A percentile compares a stretch with the other conserved stretches of the same genome.
Conservation (phyloP, 805 yeast species). For the Torulaspora delbrueckii region DNA sequence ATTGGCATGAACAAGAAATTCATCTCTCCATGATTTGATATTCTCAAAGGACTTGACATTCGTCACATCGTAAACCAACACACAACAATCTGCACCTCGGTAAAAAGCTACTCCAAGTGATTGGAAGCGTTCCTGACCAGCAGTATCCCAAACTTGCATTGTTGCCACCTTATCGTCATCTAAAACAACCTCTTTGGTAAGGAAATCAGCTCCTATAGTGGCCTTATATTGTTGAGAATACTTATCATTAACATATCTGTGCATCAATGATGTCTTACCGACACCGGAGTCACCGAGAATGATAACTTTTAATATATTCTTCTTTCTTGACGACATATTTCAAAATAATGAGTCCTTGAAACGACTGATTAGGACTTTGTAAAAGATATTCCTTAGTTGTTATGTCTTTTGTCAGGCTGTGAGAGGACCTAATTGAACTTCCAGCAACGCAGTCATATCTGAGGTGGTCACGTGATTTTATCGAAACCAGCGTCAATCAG, state of each 20-base stretch:
- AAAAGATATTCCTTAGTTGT: not conserved
- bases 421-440: not conserved
- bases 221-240: constrained; percentile 95
- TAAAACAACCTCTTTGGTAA: constrained; percentile 81
- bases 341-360: not conserved
- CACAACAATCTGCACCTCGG: constrained; percentile 98
- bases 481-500: no score
- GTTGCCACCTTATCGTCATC: constrained; percentile 59
- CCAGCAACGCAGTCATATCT: not conserved
- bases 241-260: constrained; percentile 91
- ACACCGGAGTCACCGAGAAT: constrained; percentile 97
- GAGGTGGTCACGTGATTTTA: not conserved
- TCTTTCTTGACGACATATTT: constrained; percentile 48
- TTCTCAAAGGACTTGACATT: constrained; percentile 90
- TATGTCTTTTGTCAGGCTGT: not conserved
- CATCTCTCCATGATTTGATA: constrained; percentile 90
- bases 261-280: constrained; percentile 96
- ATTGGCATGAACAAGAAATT: constrained; percentile 88
- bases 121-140: constrained; percentile 98
- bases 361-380: not conserved
- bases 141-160: constrained; percentile 93
- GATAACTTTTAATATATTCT: constrained; percentile 77
- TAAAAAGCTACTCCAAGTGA: constrained; percentile 95
- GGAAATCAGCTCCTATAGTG: constrained; percentile 95
- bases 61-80: constrained; percentile 90